Percentiles rank a stretch among this genome's conserved stretches.
Evolutionary conservation across 305 asterid species (phyloP).

Genomic region (Vinca major): DNA sequence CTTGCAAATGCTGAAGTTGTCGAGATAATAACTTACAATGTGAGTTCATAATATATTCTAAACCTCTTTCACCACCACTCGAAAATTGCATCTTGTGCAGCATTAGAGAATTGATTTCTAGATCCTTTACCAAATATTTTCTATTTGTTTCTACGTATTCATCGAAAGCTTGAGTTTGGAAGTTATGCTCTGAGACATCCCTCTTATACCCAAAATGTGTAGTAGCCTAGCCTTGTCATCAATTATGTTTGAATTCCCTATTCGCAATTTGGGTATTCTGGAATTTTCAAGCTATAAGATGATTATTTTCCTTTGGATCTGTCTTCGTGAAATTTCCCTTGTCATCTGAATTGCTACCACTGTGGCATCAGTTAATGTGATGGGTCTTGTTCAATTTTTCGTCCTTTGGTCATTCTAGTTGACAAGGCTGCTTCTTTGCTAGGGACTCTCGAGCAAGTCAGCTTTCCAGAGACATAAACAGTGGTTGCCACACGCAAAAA

Average conservation of each 20-base stretch:
- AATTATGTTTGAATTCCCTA: background rate
- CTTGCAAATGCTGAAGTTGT: slow-evolving; percentile 93
- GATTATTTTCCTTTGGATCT: background rate
- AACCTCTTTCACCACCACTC: background rate
- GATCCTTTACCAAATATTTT: no score
- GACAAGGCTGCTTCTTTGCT: slow-evolving; percentile 10
- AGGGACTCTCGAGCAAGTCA: slow-evolving; percentile 86
- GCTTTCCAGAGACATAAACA: slow-evolving; percentile 91
- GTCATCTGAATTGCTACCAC: background rate
- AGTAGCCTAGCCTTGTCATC: background rate
- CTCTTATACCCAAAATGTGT: background rate
- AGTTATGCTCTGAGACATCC: background rate
- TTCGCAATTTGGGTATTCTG: background rate
- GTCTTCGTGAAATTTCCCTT: background rate
- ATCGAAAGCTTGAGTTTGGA: background rate
- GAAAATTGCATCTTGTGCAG: background rate
- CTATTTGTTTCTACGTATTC: background rate
- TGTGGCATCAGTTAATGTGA: background rate
- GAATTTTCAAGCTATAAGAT: background rate
- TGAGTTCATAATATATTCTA: slow-evolving; percentile 30
- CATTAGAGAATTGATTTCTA: background rate
- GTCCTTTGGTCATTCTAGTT: background rate
- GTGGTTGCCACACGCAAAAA: slow-evolving; percentile 91
- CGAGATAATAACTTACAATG: slow-evolving; percentile 74
- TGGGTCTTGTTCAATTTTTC: background rate